A percentile compares a stretch with the other conserved stretches of the same genome.
phyloP scores from a whole-genome alignment of 179 eudicot species.

The Pouteria campechiana region DNA sequence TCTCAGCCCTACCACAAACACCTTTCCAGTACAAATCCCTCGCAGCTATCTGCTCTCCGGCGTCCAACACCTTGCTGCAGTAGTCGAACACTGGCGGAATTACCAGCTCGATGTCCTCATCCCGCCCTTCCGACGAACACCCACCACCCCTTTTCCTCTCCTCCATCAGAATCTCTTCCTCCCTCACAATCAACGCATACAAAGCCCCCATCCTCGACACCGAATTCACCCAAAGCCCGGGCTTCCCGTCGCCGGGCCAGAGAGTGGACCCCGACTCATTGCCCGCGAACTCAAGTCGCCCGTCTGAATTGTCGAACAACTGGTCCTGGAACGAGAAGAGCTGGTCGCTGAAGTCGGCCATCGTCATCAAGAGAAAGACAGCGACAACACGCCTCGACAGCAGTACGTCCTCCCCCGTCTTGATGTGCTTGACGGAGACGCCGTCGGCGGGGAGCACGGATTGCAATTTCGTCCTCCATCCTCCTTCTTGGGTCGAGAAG shows the following conservation, averaged over 20 bases:
- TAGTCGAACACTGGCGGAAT: conserved; percentile 64
- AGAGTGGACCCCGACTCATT: conserved; percentile 23
- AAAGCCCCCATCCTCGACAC: conserved; percentile 72
- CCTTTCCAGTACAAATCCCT: conserved; percentile 82
- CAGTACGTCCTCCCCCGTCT: conserved; percentile 61
- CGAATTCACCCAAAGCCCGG: conserved; percentile 77
- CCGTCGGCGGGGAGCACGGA: conserved; percentile 53
- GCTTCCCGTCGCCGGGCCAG: conserved; percentile 89
- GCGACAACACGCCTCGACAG: conserved; percentile 65
- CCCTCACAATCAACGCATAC: conserved; percentile 47
- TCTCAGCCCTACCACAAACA: conserved; percentile 34
- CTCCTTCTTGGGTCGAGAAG: conserved; percentile 16
- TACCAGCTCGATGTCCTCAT: conserved; percentile 60
- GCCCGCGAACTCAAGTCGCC: conserved; percentile 53
- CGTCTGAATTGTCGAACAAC: conserved; percentile 50
- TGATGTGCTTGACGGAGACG: conserved; percentile 54
- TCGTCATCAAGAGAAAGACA: conserved; percentile 67
- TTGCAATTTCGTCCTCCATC: conserved; percentile 64
- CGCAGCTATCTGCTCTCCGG: conserved; percentile 44
- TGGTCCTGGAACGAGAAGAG: conserved; percentile 60
- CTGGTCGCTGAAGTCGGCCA: conserved; percentile 94
- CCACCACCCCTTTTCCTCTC: conserved; percentile 12
- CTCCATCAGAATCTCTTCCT: conserved; percentile 42
- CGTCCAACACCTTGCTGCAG: conserved; percentile 50
- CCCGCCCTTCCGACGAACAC: conserved; percentile 13